Evolutionary conservation across 176 grass and related monocot genomes (phyloP).

Genomic region (Phragmites australis): DNA sequence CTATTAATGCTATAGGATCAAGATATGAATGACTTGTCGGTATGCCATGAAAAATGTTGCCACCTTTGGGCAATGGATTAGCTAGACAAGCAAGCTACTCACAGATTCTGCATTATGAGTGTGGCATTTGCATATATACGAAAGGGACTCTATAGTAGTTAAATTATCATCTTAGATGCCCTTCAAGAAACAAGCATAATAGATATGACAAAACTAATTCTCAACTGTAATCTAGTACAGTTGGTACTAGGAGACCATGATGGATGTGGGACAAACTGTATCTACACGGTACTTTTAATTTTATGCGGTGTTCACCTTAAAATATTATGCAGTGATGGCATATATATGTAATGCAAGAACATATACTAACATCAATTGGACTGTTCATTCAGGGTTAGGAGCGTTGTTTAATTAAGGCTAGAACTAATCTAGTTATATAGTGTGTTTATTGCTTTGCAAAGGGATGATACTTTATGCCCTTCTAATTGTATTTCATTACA

Average conservation of each 20-base stretch:
- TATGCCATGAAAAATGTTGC: conserved; percentile 29
- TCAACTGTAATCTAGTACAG: background rate
- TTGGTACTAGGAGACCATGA: background rate
- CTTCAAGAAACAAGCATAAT: conserved; percentile 21
- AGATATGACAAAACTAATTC: background rate
- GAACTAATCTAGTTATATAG: background rate
- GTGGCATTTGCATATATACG: conserved; percentile 49
- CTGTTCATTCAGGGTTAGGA: background rate
- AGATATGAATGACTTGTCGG: conserved; percentile 17
- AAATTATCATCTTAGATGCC: conserved; percentile 9
- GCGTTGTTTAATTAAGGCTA: background rate
- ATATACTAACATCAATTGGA: background rate
- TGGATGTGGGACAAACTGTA: background rate
- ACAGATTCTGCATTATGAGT: conserved; percentile 31
- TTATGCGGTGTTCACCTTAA: background rate
- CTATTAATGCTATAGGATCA: conserved; percentile 28
- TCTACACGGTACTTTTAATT: background rate
- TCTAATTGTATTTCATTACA: conserved; percentile 3
- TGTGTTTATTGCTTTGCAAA: background rate
- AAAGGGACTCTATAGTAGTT: conserved; percentile 35
- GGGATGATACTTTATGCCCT: background rate
- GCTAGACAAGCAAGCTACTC: conserved; percentile 16
- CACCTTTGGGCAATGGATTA: conserved; percentile 31
- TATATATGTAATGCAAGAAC: background rate
- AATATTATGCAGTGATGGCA: background rate